phyloP scores from a whole-genome alignment of 192 early-diverging fungal species.

The Pilobolus umbonatus region DNA sequence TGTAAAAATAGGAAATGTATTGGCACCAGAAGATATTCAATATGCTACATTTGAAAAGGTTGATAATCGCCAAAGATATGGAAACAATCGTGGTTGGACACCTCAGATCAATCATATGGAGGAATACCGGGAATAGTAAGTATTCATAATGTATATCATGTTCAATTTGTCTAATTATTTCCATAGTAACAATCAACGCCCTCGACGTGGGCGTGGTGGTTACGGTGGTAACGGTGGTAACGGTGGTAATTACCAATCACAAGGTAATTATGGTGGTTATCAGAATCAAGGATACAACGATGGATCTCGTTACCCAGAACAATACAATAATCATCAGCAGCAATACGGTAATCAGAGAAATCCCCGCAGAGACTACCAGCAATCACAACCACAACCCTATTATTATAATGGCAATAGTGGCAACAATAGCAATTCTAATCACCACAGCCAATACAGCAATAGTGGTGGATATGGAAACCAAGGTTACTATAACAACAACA shows the following conservation, averaged over 20 bases:
- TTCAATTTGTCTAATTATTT: conserved; percentile 14
- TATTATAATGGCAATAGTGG: too few species aligned
- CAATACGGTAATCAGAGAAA: conserved; percentile 15
- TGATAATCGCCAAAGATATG: conserved; percentile 28
- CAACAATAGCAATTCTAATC: too few species aligned
- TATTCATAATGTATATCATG: background rate
- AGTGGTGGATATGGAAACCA: conserved; percentile 19
- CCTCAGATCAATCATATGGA: conserved; percentile 33
- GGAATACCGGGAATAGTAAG: conserved; percentile 31
- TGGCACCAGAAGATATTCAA: conserved; percentile 39
- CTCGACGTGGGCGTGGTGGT: conserved; percentile 20
- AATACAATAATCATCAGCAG: conserved; percentile 17
- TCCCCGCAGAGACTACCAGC: background rate
- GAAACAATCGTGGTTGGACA: conserved; percentile 35
- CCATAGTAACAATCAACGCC: conserved; percentile 25
- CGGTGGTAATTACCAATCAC: background rate
- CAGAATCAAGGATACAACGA: conserved; percentile 23
- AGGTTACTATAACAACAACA: conserved; percentile 22
- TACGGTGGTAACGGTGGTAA: conserved; percentile 13
- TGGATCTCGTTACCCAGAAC: conserved; percentile 22
- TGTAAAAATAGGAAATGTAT: conserved; percentile 23
- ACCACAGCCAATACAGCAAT: background rate
- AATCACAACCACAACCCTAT: background rate
- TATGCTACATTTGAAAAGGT: conserved; percentile 43
- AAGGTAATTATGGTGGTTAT: conserved; percentile 9